Base-by-base conservation (phyloP, 345 rosid genomes). In the Aethionema arabicum region DNA sequence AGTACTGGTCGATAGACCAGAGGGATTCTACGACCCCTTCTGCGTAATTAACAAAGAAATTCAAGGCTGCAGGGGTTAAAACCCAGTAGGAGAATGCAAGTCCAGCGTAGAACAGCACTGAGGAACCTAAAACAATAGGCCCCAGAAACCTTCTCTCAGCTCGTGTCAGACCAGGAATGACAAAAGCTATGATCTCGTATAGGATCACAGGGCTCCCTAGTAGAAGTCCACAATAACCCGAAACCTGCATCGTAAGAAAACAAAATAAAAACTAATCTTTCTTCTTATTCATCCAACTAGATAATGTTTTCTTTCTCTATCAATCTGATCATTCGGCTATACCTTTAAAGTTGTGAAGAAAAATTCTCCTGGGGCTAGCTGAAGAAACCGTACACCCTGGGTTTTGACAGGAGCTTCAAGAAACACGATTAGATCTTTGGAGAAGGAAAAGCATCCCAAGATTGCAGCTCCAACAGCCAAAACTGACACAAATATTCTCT, bases 1-100 rank as follows among this genome's bases (percentile, higher is more conserved):
- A 93, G 85, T 89, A 93, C 69, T 87, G 99, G 76, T 93, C 99
- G 56, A 93, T 93, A 65, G 99, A 93, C 99, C 97, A 93, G 50
- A 93, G 54, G 40, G 97, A 93, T 72, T 93, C 99, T 29, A 89
- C 99, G 56, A 70, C 97, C 35, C 99, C 99, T 81, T 93, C 99
- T 0, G 99, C 96, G 51, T 93, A 93, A 59, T 65, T 82, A 38
- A 93, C 97, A 63, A 93, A 93, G 86, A 89, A 92, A 65, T 87
- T 92, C 72, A 92, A 79, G 60, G 98, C 98, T 40, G 95, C 98
- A n/a, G 97, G 98, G 62, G 91, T 82, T 53, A 92, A 74, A 59
- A 92, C 73, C 77, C 64, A 65, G 81, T 92, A 92, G 59, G 98
- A 92, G 82, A 92, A 92, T 27, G 62, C 40, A 8, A 92, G 79